phyloP scores from a whole-genome alignment of 2,329 filamentous ascomycete genomes.

The Elsinoe ampelina region DNA sequence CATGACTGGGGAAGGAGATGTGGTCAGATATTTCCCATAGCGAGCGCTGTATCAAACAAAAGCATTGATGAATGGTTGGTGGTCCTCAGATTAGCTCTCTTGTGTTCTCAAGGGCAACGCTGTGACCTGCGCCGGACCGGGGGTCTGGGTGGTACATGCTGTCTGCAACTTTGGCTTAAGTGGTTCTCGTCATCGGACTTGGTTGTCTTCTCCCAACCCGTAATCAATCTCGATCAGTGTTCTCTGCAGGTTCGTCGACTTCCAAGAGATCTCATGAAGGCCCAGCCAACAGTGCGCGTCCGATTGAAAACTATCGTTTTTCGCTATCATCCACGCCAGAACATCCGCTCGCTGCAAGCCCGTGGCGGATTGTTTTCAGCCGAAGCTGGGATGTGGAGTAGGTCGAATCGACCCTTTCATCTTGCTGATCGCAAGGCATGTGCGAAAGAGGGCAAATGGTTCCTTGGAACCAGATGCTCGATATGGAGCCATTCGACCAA shows the following conservation, averaged over 20 bases:
- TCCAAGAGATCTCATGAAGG: conserved; percentile 18
- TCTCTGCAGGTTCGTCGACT: neutral
- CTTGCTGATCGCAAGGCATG: neutral
- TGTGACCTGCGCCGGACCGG: neutral
- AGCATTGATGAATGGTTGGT: neutral
- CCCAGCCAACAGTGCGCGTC: conserved; percentile 26
- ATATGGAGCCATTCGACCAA: neutral
- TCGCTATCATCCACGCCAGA: conserved; percentile 11
- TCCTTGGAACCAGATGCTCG: neutral
- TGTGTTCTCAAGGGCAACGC: conserved; percentile 18
- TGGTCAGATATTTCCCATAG: conserved; percentile 6
- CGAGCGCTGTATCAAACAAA: conserved; percentile 5
- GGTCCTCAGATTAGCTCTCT: conserved; percentile 20
- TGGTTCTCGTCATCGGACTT: conserved; percentile 17
- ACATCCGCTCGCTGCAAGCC: neutral
- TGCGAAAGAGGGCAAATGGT: neutral
- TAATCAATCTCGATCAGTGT: conserved; percentile 6
- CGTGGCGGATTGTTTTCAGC: neutral
- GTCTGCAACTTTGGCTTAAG: conserved; percentile 19
- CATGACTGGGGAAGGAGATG: too few species aligned
- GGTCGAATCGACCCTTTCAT: neutral
- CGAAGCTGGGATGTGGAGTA: neutral
- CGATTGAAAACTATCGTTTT: conserved; percentile 33
- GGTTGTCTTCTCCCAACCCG: conserved; percentile 6
- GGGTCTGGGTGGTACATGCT: conserved; percentile 13